Base-by-base conservation (phyloP, 148 eudicot species). In the Linanthus parryae region DNA sequence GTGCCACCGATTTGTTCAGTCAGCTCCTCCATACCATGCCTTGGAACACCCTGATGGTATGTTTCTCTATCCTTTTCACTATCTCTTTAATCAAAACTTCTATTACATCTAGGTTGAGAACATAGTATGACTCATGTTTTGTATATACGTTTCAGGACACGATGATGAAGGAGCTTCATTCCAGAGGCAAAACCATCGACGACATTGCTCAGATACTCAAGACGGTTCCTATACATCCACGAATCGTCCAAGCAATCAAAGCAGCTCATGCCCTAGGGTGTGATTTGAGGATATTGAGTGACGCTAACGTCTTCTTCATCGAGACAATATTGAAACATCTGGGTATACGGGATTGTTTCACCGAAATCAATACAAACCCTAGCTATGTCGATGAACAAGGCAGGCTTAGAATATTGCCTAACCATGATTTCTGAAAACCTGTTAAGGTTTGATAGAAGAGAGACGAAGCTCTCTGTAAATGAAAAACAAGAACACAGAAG, bases 141-240 rank as follows among this genome's bases (percentile, higher is more conserved):
- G 23, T 44, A 18, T 21, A 33, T 36, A 8, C 27, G 25, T 14
- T 29, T 40, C 38, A 85, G 97, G 97, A 85, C 49, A 59, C 40
- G 43, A 75, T 90, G 84, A 90, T 90, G 97, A 57, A 17, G 42
- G 86, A 85, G 70, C 76, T 90, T 70, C 92, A 85, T 48, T 53
- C 64, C 23, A 60, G 57, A 52, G 97, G 97, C 43, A 74, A 83
- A 14, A 85, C 76, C 26, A 66, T 74, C 19, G 60, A 73, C 17
- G 85, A 80, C 45, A 72, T 90, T 48, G 66, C 44, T 3, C 67
- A 74, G 27, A 92, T 76, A 0, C 49, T 90, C 5, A 74, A 68
- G 26, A 69, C 66, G 58, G 66, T 34, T 57, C 88, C 92, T 0
- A 78, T 82, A 24, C 88, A 83, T 71, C 88, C 88, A 13, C 80